Base-by-base conservation (phyloP, 2,329 filamentous ascomycete genomes). In the Diaporthe helianthi region DNA sequence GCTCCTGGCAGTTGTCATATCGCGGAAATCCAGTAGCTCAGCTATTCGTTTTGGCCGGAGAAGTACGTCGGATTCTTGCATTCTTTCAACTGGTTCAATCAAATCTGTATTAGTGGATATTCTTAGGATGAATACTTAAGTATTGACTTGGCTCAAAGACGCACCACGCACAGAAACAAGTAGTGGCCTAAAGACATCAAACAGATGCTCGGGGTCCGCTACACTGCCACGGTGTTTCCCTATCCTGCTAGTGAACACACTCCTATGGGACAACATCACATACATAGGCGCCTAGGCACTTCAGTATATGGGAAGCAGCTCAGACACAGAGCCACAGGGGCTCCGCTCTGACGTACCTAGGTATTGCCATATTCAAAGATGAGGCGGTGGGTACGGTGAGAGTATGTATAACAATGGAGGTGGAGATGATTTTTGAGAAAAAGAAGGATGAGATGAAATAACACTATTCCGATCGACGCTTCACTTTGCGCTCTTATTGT, bases 1-100 rank as follows among this genome's bases (percentile, higher is more conserved):
- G 72, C 36, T 64, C 67, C n/a, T 73, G 72, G 71, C 71, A 69
- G 13, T 70, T 70, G 67, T 13, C 68, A 69, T 41, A 31, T 73
- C 31, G 47, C 49, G n/a, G 72, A 70, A 60, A 60, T 69, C 24
- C 22, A 38, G 15, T 41, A 54, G 19, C 15, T 24, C 22, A 15
- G 24, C 22, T 55, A 12, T 8, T 65, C 41, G 12, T 1, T 3
- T 15, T 2, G 19, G 5, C 17, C 17, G 22, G 15, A 33, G 36
- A 44, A 24, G 13, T 2, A 31, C 29, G 0, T 24, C 10, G 10
- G 0, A 38, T 4, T 44, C 2, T 12, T n/a, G 2, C 8, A 38
- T 4, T 44, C 2, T 12, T n/a, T 1, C 8, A 61, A 33, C 17
- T 15, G 10, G 41, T 12, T 13, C 9, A 5, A 47, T 13, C 3